Conservation (phyloP, 768 basidiomycete genomes). For the Lyophyllum shimeji region DNA sequence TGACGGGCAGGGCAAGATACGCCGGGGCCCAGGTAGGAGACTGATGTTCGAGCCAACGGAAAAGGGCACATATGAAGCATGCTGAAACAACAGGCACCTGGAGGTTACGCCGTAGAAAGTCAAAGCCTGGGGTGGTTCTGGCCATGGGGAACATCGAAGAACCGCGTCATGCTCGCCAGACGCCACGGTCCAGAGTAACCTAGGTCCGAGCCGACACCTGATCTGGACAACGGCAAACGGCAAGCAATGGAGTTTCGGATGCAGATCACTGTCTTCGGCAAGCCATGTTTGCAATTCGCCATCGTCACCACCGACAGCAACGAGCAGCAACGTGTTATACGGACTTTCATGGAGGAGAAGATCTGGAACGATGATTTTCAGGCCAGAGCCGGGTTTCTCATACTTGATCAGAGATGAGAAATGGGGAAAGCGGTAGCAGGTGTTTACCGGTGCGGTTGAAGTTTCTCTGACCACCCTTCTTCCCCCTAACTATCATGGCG, state of each 20-base stretch:
- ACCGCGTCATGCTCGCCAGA: not conserved
- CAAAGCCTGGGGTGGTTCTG: constrained; percentile 7
- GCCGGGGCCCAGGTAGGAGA: not conserved
- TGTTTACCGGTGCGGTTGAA: not conserved
- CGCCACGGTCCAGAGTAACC: not conserved
- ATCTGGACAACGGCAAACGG: not conserved
- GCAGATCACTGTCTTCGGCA: not conserved
- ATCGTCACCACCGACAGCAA: too few relatives aligned
- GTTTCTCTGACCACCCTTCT: not conserved
- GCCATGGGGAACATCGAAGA: not conserved
- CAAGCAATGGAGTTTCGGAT: not conserved
- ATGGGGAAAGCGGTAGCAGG: not conserved
- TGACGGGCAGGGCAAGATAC: not conserved
- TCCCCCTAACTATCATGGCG: constrained; percentile 15
- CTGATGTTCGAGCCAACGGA: not conserved
- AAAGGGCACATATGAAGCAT: constrained; percentile 2
- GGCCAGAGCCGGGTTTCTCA: not conserved
- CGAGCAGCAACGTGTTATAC: not conserved
- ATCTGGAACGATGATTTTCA: not conserved
- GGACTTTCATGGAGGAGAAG: not conserved
- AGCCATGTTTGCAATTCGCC: not conserved
- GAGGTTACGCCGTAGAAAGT: constrained; percentile 4
- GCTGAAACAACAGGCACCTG: not conserved
- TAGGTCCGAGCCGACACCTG: constrained; percentile 4
- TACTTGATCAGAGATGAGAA: not conserved